Evolutionary conservation across 2,329 filamentous ascomycete species (phyloP).

Genomic region (Xylariales sp.): DNA sequence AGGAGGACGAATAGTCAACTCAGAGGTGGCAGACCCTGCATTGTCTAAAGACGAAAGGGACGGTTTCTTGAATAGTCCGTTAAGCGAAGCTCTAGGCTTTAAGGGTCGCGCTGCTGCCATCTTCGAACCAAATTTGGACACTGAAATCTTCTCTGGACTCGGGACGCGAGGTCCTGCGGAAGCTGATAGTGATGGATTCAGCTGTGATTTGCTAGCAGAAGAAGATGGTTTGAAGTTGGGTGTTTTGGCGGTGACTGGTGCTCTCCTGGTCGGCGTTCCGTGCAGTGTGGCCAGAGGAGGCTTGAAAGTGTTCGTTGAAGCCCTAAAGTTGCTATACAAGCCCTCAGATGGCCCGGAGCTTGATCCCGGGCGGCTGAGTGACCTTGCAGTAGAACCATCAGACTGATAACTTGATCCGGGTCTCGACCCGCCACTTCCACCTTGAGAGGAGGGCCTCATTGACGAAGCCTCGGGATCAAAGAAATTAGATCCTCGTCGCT

Average conservation of each 20-base stretch:
- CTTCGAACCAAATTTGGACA: constrained; percentile 40
- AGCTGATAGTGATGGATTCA: constrained; percentile 25
- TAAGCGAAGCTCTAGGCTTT: constrained; percentile 48
- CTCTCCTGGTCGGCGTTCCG: constrained; percentile 36
- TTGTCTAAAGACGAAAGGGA: constrained; percentile 39
- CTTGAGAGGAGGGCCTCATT: constrained; percentile 49
- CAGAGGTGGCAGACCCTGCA: constrained; percentile 12
- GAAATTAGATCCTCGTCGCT: constrained; percentile 65
- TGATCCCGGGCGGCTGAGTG: constrained; percentile 51
- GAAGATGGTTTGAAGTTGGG: constrained; percentile 24
- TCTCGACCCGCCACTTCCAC: constrained; percentile 40
- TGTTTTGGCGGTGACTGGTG: constrained; percentile 30
- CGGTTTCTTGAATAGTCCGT: constrained; percentile 52
- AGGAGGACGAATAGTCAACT: constrained; percentile 25
- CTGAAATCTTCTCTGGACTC: constrained; percentile 34
- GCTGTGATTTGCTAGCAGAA: constrained; percentile 17
- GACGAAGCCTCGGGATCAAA: constrained; percentile 59
- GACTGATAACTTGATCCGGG: constrained; percentile 57
- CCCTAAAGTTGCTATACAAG: constrained; percentile 34
- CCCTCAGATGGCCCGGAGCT: constrained; percentile 44
- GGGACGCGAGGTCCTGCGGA: constrained; percentile 27
- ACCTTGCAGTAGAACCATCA: constrained; percentile 51
- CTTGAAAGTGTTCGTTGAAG: constrained; percentile 39
- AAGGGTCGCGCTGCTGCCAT: constrained; percentile 40
- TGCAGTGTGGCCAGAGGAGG: constrained; percentile 38